Conservation (phyloP, 106 monocot genomes). For the Vanilla planifolia region DNA sequence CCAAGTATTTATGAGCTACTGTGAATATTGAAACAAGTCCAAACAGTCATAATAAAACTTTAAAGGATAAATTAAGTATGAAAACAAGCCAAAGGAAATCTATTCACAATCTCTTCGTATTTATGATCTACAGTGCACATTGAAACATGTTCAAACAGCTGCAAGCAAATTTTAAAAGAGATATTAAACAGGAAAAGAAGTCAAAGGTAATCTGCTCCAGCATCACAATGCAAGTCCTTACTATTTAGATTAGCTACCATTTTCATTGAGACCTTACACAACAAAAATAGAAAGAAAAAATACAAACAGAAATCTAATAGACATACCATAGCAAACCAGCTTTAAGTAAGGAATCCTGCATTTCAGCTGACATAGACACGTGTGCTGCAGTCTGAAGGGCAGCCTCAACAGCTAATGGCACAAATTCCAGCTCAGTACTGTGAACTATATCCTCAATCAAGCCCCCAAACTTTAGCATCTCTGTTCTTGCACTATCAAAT, state of each 20-base stretch:
- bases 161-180: too few species aligned
- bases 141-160: too few species aligned
- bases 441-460: constrained; percentile 91
- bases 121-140: too few species aligned
- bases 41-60: too few species aligned
- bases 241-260: neutral
- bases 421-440: constrained; percentile 80
- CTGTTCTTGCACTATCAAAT: constrained; percentile 79
- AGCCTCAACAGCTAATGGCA: constrained; percentile 87
- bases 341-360: constrained; percentile 75
- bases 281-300: neutral
- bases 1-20: too few species aligned
- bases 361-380: constrained; percentile 72
- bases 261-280: too few species aligned
- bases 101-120: too few species aligned
- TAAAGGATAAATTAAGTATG: too few species aligned
- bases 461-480: constrained; percentile 91
- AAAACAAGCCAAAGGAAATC: too few species aligned
- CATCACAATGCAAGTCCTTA: neutral
- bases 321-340: constrained; percentile 91
- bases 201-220: neutral
- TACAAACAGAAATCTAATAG: neutral
- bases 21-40: too few species aligned
- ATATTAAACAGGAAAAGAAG: too few species aligned
- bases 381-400: constrained; percentile 86